Evolutionary conservation across 371 early-diverging fungal genomes (phyloP), one percentile per base, ranked within the genome.

Genomic region (Cokeromyces recurvatus): DNA sequence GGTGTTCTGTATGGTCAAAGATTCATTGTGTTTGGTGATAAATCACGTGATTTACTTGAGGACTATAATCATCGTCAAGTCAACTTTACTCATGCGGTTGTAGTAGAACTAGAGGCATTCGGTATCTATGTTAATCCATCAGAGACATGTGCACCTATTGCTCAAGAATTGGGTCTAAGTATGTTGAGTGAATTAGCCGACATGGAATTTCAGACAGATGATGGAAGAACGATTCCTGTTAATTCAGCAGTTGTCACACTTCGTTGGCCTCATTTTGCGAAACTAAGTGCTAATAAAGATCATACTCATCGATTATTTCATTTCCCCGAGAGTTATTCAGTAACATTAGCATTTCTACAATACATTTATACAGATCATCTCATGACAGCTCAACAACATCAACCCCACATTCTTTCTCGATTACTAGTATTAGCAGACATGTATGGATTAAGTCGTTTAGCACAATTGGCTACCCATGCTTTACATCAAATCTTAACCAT

Each of bases 41-140:
- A 17, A 12, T 5, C 0, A 1, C 76, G 90, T n/a, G 79, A 69
- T 23, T 65, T 88, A 38, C 68, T 78, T 4, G 80, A 83, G 22
- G 90, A 89, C 59, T 89, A 89, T 55, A 81, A 87, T 51, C 75
- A 83, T 43, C 80, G 90, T 29, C 84, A 76, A 23, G 66, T 80
- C 38, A 81, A 80, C 49, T 87, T 80, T 58, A 63, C 74, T 19
- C 81, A 87, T 39, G 35, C 81, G 44, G 72, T 79, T 16, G 64
- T 71, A n/a, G 74, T 87, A 4, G 81, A 84, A 23, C 39, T 87
- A 55, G 79, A 83, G 31, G 81, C 84, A 0, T 71, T 87, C 52
- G 87, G 85, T 6, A 68, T 78, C 9, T 71, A 71, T 49, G 62
- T 54, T 7, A 48, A 69, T 2, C 68, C 77, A 1, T 64, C 62